A percentile compares a stretch with the other conserved stretches of the same genome.
Evolutionary conservation across 2,329 filamentous ascomycete genomes (phyloP).

Genomic region (Xylariales sp.): DNA sequence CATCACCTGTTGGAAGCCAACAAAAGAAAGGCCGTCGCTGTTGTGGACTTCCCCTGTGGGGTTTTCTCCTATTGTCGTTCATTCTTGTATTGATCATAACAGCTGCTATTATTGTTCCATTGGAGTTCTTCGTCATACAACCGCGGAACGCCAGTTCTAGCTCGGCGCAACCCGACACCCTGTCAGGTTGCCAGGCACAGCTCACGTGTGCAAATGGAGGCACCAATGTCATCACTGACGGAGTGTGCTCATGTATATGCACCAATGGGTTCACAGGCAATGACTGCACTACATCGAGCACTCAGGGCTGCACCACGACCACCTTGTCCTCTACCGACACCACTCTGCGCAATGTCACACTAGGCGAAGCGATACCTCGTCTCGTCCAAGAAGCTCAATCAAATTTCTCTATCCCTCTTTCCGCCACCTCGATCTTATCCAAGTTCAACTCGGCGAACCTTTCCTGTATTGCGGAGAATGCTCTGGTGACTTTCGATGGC

Average conservation of each 20-base stretch:
- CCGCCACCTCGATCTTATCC: constrained; percentile 63
- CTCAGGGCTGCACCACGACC: constrained; percentile 50
- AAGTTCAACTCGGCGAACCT: constrained; percentile 72
- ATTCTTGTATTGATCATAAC: constrained; percentile 68
- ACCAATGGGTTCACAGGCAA: constrained; percentile 74
- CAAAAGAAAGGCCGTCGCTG: constrained; percentile 52
- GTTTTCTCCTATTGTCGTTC: constrained; percentile 62
- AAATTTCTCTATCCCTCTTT: constrained; percentile 74
- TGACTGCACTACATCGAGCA: constrained; percentile 43
- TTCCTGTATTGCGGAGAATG: constrained; percentile 81
- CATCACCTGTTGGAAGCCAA: neutral
- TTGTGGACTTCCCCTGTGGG: constrained; percentile 81
- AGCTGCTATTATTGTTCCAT: constrained; percentile 76
- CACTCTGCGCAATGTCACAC: constrained; percentile 62
- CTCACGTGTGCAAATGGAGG: constrained; percentile 76
- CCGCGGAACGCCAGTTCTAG: constrained; percentile 30
- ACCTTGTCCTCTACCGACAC: constrained; percentile 34
- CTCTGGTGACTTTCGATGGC: constrained; percentile 78
- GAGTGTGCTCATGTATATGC: constrained; percentile 80
- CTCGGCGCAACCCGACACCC: constrained; percentile 11
- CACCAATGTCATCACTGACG: constrained; percentile 62
- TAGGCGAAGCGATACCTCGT: constrained; percentile 74
- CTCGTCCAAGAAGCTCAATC: constrained; percentile 60
- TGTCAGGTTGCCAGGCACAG: constrained; percentile 53
- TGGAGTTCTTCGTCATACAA: constrained; percentile 59